Percentiles rank a stretch among this genome's conserved stretches.
Evolutionary conservation across 768 basidiomycete species (phyloP).

Genomic region (Leccinum truebloodii): DNA sequence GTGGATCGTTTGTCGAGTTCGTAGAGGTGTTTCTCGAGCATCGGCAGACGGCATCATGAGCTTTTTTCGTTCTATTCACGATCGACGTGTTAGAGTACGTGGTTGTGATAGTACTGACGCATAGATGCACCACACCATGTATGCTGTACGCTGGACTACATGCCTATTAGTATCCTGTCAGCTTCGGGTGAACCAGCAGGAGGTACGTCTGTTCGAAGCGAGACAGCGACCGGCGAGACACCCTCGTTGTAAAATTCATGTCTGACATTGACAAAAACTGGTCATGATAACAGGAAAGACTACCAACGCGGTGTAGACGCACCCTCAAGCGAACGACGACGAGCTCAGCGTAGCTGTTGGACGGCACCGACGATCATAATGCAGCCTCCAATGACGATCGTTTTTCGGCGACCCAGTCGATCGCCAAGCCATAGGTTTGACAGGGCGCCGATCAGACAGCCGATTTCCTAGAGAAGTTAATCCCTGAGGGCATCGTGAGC

Average conservation of each 20-base stretch:
- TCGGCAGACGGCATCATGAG: not conserved
- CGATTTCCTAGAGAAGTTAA: constrained; percentile 50
- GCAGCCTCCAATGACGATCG: constrained; percentile 57
- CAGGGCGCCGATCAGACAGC: constrained; percentile 63
- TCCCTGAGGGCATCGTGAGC: too few species aligned
- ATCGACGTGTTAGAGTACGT: too few species aligned
- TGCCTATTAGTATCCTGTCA: constrained; percentile 37
- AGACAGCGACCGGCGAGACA: constrained; percentile 45
- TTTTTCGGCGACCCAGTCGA: constrained; percentile 55
- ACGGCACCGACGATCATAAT: constrained; percentile 68
- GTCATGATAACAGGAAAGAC: not conserved
- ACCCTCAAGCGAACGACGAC: constrained; percentile 59
- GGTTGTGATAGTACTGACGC: too few species aligned
- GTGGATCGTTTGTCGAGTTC: constrained; percentile 52
- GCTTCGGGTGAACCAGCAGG: constrained; percentile 46
- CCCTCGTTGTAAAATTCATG: constrained; percentile 49
- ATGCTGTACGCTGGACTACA: not conserved
- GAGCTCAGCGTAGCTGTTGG: too few species aligned
- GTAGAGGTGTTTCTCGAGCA: constrained; percentile 45
- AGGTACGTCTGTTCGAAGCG: constrained; percentile 45
- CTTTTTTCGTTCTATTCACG: too few species aligned
- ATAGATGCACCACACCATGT: too few species aligned
- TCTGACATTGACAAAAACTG: constrained; percentile 22
- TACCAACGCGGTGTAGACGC: not conserved
- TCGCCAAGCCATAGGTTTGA: constrained; percentile 65